Evolutionary conservation across 352 stramenopile genomes (phyloP).

Genomic region (Globisporangium polare): DNA sequence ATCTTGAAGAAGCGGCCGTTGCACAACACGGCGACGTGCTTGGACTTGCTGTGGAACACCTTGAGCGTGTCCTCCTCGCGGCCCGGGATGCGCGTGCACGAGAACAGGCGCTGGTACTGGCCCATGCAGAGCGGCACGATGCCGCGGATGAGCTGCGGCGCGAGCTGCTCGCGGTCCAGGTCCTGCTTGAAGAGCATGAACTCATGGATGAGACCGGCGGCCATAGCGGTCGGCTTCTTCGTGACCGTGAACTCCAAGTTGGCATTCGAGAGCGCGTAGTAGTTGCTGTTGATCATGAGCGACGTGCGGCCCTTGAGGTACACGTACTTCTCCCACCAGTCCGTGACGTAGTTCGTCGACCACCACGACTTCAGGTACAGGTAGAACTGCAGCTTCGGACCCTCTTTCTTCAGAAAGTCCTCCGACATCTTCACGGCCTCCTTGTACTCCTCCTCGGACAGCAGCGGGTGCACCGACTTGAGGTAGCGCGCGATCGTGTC

Average conservation of each 20-base stretch:
- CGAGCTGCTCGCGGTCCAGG: slow-evolving; percentile 77
- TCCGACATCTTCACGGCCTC: slow-evolving; percentile 78
- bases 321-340: slow-evolving; percentile 91
- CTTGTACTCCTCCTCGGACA: slow-evolving; percentile 85
- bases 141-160: slow-evolving; percentile 77
- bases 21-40: slow-evolving; percentile 87
- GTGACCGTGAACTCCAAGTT: slow-evolving; percentile 65
- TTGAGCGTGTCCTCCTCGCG: slow-evolving; percentile 83
- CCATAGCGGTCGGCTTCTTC: slow-evolving; percentile 55
- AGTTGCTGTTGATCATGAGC: slow-evolving; percentile 92
- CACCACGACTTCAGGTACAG: slow-evolving; percentile 89
- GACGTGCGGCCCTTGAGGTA: slow-evolving; percentile 86
- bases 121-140: slow-evolving; percentile 89
- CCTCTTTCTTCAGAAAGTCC: slow-evolving; percentile 87
- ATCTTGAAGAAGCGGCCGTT: slow-evolving; percentile 88
- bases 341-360: slow-evolving; percentile 87
- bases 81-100: slow-evolving; percentile 84
- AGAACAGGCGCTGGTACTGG: slow-evolving; percentile 90
- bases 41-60: slow-evolving; percentile 63
- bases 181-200: slow-evolving; percentile 88
- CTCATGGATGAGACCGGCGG: slow-evolving; percentile 65
- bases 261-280: slow-evolving; percentile 77
- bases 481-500: slow-evolving; percentile 92
- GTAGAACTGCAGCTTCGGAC: slow-evolving; percentile 89
- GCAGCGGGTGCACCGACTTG: slow-evolving; percentile 89